Percentiles rank a stretch among this genome's conserved stretches.
Evolutionary conservation across 805 yeast species (phyloP).

Genomic region (Komagataella mondaviorum): DNA sequence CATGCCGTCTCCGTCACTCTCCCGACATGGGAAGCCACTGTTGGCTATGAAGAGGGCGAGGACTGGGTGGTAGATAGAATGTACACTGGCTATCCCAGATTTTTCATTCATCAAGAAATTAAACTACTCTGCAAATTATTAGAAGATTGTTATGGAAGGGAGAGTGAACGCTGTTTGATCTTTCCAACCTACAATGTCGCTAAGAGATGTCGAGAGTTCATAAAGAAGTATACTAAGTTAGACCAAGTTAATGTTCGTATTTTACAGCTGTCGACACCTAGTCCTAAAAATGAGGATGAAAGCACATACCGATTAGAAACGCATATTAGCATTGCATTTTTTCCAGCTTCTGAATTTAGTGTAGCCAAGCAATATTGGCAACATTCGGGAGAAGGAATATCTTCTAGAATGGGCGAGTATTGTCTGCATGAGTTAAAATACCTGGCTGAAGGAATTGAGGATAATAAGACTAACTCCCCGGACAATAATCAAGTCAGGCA

Average conservation of each 20-base stretch:
- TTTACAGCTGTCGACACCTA: constrained; percentile 58
- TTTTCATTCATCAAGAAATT: constrained; percentile 53
- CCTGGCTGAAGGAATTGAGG: constrained; percentile 13
- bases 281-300: constrained; percentile 49
- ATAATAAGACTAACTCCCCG: constrained; percentile 6
- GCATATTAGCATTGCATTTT: constrained; percentile 67
- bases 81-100: constrained; percentile 84
- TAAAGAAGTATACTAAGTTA: constrained; percentile 29
- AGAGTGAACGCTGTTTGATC: constrained; percentile 60
- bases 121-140: constrained; percentile 39
- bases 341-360: constrained; percentile 41
- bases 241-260: constrained; percentile 36
- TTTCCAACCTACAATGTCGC: constrained; percentile 75
- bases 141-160: constrained; percentile 63
- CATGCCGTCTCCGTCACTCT: constrained; percentile 93
- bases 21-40: constrained; percentile 91
- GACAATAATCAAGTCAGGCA: neutral
- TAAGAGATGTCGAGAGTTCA: constrained; percentile 71
- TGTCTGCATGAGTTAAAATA: constrained; percentile 46
- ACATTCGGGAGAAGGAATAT: constrained; percentile 93
- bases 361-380: constrained; percentile 90
- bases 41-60: constrained; percentile 87
- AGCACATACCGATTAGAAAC: constrained; percentile 48
- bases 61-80: constrained; percentile 65
- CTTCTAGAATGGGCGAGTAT: constrained; percentile 83